Evolutionary conservation across 768 basidiomycete genomes (phyloP).

Genomic region (Termitomyces sp.): DNA sequence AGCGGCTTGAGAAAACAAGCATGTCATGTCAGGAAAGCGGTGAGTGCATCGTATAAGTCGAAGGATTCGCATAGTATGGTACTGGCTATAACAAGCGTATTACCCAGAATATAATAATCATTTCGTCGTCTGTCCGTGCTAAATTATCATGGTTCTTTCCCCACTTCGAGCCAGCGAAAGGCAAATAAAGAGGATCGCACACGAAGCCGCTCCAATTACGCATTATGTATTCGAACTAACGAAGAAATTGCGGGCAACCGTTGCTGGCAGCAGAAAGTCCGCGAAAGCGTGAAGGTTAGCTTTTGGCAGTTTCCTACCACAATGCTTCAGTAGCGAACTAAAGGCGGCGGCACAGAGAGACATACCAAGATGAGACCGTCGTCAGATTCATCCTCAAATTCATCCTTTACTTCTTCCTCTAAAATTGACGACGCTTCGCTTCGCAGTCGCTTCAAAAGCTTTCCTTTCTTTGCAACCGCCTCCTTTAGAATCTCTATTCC

Average conservation of each 20-base stretch:
- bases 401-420: neutral
- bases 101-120: neutral
- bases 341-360: neutral
- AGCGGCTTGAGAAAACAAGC: neutral
- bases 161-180: neutral
- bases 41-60: neutral
- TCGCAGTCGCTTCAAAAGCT: neutral
- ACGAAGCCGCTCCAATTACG: neutral
- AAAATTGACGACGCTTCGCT: neutral
- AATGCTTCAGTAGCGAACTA: neutral
- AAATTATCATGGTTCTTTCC: neutral
- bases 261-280: neutral
- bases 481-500: slow-evolving; percentile 47
- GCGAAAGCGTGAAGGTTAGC: neutral
- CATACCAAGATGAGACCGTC: neutral
- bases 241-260: neutral
- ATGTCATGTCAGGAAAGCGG: neutral
- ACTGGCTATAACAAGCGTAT: neutral
- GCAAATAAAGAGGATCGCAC: neutral
- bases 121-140: neutral
- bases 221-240: neutral
- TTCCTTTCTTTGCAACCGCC: slow-evolving; percentile 10
- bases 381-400: too few relatives aligned
- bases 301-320: neutral
- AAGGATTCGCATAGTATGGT: neutral